These are phyloP conservation scores for Dimargaris verticillata DNA, from an alignment of 192 early-diverging fungal genomes.

Conservation along the genomic window DNA sequence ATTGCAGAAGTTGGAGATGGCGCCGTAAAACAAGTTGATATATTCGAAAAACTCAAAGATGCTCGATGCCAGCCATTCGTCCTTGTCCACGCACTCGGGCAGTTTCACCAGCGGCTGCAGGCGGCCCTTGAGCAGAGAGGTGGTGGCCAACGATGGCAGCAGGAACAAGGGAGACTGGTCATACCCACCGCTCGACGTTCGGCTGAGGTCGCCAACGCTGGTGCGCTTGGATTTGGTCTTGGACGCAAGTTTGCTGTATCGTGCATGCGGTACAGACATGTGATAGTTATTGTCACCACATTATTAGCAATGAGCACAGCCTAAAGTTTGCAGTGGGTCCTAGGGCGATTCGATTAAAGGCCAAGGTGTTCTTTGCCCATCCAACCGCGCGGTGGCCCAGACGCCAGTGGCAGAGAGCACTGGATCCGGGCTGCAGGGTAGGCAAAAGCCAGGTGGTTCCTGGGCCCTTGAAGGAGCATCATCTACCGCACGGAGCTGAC, in stretches of 20 bases:
- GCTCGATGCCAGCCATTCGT: constrained; percentile 87
- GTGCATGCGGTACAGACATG: no score
- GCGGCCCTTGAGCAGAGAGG: constrained; percentile 71
- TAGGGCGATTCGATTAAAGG: no score
- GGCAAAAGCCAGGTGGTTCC: no score
- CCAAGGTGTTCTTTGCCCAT: no score
- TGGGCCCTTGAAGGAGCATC: no score
- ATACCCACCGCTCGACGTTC: not conserved
- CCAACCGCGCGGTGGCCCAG: no score
- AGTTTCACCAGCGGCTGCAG: constrained; percentile 78
- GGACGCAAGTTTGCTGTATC: not conserved
- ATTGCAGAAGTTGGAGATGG: constrained; percentile 79
- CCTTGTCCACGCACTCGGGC: constrained; percentile 78
- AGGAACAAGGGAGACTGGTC: constrained; percentile 4
- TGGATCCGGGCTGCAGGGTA: no score
- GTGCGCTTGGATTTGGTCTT: constrained; percentile 4
- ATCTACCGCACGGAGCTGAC: no score
- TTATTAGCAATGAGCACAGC: no score
- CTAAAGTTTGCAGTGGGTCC: no score
- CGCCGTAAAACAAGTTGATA: constrained; percentile 77
- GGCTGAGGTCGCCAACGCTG: not conserved
- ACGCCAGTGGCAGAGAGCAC: no score
- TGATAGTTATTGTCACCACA: no score
- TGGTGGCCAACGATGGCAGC: not conserved
- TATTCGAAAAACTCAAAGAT: constrained; percentile 88